These are phyloP conservation scores for Moringa oleifera DNA, from an alignment of 345 rosid genomes.

Conservation along the genomic window DNA sequence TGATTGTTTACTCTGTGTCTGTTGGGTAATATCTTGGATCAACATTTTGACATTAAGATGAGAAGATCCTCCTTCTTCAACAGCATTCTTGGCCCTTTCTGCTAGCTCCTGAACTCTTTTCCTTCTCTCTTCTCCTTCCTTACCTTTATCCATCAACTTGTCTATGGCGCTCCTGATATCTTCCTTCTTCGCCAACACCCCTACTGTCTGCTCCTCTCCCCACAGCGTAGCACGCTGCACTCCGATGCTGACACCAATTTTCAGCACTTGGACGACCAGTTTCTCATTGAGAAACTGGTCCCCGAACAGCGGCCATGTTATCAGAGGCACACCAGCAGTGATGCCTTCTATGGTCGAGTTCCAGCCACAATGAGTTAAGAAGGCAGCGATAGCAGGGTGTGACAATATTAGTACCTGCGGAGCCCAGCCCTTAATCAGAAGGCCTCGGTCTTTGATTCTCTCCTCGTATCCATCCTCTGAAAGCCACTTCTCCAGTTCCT, in stretches of 20 bases:
- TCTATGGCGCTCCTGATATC: slow-evolving; percentile 32
- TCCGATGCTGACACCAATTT: slow-evolving; percentile 45
- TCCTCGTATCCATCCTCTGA: slow-evolving; percentile 22
- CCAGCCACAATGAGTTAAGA: slow-evolving; percentile 69
- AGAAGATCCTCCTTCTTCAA: slow-evolving; percentile 54
- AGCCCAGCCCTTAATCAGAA: slow-evolving; percentile 52
- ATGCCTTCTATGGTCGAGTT: slow-evolving; percentile 54
- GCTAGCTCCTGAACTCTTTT: slow-evolving; percentile 27
- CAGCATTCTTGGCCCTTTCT: slow-evolving; percentile 30
- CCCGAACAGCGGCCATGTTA: slow-evolving; percentile 56
- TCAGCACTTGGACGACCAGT: slow-evolving; percentile 34
- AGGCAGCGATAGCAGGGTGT: slow-evolving; percentile 45
- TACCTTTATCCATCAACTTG: slow-evolving; percentile 36
- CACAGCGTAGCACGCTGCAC: slow-evolving; percentile 27
- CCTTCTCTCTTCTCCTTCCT: slow-evolving; percentile 34
- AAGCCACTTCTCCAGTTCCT: slow-evolving; percentile 29
- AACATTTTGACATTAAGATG: slow-evolving; percentile 22
- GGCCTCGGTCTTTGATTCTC: slow-evolving; percentile 26
- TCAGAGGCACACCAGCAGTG: slow-evolving; percentile 39
- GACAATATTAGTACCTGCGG: slow-evolving; percentile 53
- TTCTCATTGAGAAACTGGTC: slow-evolving; percentile 67
- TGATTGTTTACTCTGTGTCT: background rate
- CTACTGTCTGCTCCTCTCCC: slow-evolving; percentile 48
- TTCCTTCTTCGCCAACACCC: slow-evolving; percentile 37
- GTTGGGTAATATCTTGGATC: slow-evolving; percentile 25